Evolutionary conservation across 306 rosid genomes (phyloP).

Genomic region (Medicago lupulina): DNA sequence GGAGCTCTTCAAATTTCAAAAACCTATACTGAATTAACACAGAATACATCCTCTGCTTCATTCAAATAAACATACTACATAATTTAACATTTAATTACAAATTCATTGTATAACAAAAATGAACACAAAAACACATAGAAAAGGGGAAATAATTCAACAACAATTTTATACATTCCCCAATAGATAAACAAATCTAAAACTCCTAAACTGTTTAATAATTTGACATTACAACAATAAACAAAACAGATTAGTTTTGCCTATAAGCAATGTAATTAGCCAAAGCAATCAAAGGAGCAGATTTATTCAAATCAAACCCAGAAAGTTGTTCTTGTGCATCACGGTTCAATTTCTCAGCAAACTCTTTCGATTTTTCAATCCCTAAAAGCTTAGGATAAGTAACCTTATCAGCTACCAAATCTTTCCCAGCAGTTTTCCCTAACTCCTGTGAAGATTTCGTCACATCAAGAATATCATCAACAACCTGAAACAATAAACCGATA

Average conservation of each 20-base stretch:
- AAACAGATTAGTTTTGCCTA: conserved; percentile 61
- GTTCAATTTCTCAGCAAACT: conserved; percentile 71
- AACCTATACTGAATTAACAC: neutral
- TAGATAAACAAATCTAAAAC: conserved; percentile 14
- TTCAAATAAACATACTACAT: neutral
- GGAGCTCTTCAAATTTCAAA: neutral
- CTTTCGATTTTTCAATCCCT: conserved; percentile 76
- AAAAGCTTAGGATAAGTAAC: conserved; percentile 82
- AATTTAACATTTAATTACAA: conserved; percentile 24
- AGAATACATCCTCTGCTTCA: conserved; percentile 3
- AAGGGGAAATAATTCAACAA: neutral
- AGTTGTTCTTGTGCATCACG: conserved; percentile 67
- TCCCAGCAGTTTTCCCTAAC: conserved; percentile 87
- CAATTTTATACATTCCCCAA: conserved; percentile 16
- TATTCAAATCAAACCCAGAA: conserved; percentile 59
- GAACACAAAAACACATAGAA: neutral
- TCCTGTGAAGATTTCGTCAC: conserved; percentile 80
- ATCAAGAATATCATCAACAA: conserved; percentile 87
- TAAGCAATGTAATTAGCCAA: conserved; percentile 75
- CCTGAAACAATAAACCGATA: conserved; percentile 81
- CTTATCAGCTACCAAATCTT: conserved; percentile 83
- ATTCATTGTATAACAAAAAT: neutral
- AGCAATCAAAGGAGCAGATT: conserved; percentile 79
- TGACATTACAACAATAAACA: neutral
- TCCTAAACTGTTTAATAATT: conserved; percentile 20